Evolutionary conservation across 352 stramenopile species (phyloP), one percentile per base, ranked within the genome.

Genomic region (Phytophthora aleatoria): DNA sequence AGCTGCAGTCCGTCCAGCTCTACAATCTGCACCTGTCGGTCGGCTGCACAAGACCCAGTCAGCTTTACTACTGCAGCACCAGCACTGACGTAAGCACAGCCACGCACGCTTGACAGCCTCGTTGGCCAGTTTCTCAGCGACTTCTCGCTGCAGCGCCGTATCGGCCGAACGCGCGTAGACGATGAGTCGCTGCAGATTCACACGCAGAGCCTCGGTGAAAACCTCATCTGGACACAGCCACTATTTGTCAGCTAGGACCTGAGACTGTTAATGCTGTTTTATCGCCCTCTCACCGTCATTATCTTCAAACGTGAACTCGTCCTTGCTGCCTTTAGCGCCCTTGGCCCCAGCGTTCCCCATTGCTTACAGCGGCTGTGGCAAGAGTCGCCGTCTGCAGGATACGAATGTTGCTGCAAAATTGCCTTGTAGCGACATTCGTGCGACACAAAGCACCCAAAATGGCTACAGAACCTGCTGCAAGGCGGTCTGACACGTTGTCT

Each of bases 71-170:
- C 11, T 30, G 20, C 16, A 27, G 4, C 12, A 52, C 10, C 6
- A 10, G 35, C 16, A 27, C 35, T 52, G 3, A 20, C 20, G 20
- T 26, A 27, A 15, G 15, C 5, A 13, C 4, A 44, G 9, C 31
- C 15, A 79, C 82, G 44, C 39, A 96, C 89, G 88, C 67, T 98
- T 97, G 39, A 98, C 94, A 24, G 94, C 94, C 61, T 98, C 91
- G 59, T 98, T 98, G 15, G 94, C 94, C 43, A 98, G 73, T 61
- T 97, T 97, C 77, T 98, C 94, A 11, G 94, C 94, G 5, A 98
- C 92, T 64, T 97, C 90, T 47, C 91, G 87, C 74, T 97, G 91
- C 55, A 98, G 76, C 56, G 76, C 73, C 53, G 88, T 87, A 64
- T 98, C 91, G 5, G 92, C 91, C 51, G 88, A 97, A 69, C 95